Base-by-base conservation (phyloP, 306 rosid genomes). In the Canavalia gladiata region DNA sequence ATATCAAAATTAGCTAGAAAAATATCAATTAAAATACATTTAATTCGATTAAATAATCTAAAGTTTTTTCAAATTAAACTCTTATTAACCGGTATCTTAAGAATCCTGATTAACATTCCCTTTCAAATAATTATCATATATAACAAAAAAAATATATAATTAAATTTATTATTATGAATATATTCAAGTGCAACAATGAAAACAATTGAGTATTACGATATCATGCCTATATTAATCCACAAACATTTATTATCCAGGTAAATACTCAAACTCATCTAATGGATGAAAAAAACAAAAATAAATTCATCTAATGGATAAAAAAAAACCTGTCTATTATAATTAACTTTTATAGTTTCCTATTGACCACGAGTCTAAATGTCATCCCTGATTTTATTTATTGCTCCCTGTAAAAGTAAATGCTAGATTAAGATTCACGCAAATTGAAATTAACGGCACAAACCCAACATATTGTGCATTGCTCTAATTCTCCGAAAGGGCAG, bases 381-480 rank as follows among this genome's bases (percentile, higher is more conserved):
- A 5, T 60, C 3, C 1, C 28, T 5, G 34, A 11, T 35, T 63
- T 11, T 62, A 62, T 13, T 60, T 34, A 2, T 62, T 4, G 4
- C 68, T 34, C 12, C 25, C 62, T 59, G 49, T 37, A 41, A 62
- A 69, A 52, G 8, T 34, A 18, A 57, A 58, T 7, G 29, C 41
- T 33, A 68, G n/a, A 28, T 60, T 30, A 56, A 68, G 68, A 68
- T 25, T 47, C 63, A 69, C 10, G 9, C 29, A 75, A 51, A 29
- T 9, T 66, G 33, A 59, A 62, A 72, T 42, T 11, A 62, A 46
- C 72, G 74, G 76, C 75, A 79, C 56, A 82, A 75, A 74, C 77
- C 42, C 73, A 49, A 56, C 35, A 77, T 51, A 2, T 54, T 57
- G 50, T 6, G 72, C 82, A 63, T 75, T 62, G 55, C 74, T 69